Base-by-base conservation (phyloP, 2,329 filamentous ascomycete genomes). In the Ceratocystis ficicola region DNA sequence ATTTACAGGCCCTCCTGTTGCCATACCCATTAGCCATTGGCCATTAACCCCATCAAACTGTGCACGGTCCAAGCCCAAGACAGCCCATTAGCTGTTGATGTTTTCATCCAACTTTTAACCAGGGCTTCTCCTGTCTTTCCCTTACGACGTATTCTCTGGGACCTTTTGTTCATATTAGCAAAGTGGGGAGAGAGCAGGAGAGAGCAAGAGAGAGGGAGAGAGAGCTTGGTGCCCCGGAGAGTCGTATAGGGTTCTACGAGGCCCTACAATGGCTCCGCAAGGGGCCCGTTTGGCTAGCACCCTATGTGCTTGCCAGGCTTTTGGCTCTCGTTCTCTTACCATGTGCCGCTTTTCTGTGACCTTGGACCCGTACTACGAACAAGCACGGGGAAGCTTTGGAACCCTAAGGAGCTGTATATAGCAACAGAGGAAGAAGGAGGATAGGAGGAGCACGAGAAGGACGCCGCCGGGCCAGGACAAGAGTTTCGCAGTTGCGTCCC, bases 261-360 rank as follows among this genome's bases (percentile, higher is more conserved):
- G 48, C 46, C n/a, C 46, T 20, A 50, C n/a, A 20, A 12, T 22
- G 17, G 46, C n/a, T 3, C 5, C n/a, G 48, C 48, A 52, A 52
- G 48, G 48, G 48, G 36, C 4, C 36, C 36, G 36, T 15, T 15
- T 41, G 10, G 36, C 36, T 41, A 41, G 36, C 36, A 41, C 36
- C 36, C 10, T 59, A n/a, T 28, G 28, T 20, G 8, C 15, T 59
- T n/a, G 8, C 7, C 20, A n/a, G 55, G 30, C 55, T 30, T 59
- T 59, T 59, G 55, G 55, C 12, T 10, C 28, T 30, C 32, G 30
- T 59, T 59, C 55, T 59, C 55, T 59, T 30, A 59, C 55, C 28
- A 59, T 59, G 55, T 59, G 55, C 55, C 55, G 28, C 55, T 59
- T 32, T 59, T 36, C 55, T 59, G 55, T n/a, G 55, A 59, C 55